Conservation (phyloP, 441 rosid genomes). For the Gossypium lobatum region DNA sequence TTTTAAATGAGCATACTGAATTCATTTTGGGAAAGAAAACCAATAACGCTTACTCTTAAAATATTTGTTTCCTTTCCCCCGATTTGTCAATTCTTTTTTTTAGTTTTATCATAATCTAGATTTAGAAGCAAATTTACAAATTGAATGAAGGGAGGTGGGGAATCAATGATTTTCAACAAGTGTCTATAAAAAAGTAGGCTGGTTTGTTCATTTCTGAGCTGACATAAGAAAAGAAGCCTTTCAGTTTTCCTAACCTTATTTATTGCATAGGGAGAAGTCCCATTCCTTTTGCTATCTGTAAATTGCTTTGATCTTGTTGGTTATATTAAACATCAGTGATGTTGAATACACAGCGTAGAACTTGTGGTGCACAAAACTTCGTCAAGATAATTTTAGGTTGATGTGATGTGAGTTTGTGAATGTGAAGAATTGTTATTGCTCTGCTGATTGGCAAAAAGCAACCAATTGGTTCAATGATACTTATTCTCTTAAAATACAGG, state of each 20-base stretch:
- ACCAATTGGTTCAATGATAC: background rate
- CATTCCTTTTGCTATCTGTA: background rate
- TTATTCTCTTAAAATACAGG: background rate
- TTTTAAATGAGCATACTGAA: constrained; percentile 1
- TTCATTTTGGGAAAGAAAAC: background rate
- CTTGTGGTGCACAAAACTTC: background rate
- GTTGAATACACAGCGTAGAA: background rate
- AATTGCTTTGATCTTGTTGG: background rate
- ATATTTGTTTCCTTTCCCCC: background rate
- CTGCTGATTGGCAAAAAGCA: background rate
- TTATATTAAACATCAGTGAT: background rate
- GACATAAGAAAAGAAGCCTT: background rate
- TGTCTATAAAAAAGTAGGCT: background rate
- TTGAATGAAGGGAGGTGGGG: background rate
- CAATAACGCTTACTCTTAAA: background rate
- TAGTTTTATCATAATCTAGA: background rate
- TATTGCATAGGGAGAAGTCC: background rate
- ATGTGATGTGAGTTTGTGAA: background rate
- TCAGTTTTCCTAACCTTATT: background rate
- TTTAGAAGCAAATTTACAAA: background rate
- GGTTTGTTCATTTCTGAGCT: background rate
- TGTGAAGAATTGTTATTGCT: background rate
- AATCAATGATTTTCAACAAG: background rate
- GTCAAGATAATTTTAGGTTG: background rate
- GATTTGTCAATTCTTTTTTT: background rate